A percentile compares a stretch with the other conserved stretches of the same genome.
phyloP scores from a whole-genome alignment of 1,139 yeast genomes.

The Saccharomyces hybrid region DNA sequence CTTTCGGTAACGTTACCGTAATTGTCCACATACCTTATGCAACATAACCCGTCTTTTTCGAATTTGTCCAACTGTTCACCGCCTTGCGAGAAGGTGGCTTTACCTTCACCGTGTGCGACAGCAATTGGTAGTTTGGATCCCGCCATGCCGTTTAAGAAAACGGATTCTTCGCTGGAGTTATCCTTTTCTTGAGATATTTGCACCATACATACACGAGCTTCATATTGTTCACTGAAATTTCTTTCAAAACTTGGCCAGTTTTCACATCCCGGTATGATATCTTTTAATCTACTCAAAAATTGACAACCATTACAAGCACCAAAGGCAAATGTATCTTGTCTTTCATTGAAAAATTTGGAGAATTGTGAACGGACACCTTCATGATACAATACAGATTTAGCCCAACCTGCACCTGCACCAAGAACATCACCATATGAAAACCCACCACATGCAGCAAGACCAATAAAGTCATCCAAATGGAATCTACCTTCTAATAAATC shows the following conservation, averaged over 20 bases:
- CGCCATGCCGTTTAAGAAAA: constrained; percentile 83
- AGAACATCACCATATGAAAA: constrained; percentile 98
- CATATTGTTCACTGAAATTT: constrained; percentile 89
- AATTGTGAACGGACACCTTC: constrained; percentile 72
- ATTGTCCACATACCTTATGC: constrained; percentile 80
- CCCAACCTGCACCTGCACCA: constrained; percentile 99
- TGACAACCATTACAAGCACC: constrained; percentile 99
- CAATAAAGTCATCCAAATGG: constrained; percentile 73
- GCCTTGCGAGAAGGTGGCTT: constrained; percentile 54
- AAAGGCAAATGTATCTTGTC: constrained; percentile 91
- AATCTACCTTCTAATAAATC: constrained; percentile 74
- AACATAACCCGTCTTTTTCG: constrained; percentile 46
- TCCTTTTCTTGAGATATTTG: constrained; percentile 56
- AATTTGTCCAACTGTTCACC: constrained; percentile 40
- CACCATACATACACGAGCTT: constrained; percentile 89
- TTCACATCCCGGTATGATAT: constrained; percentile 88
- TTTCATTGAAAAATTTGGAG: constrained; percentile 68
- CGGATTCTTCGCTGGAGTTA: constrained; percentile 41
- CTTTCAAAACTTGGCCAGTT: constrained; percentile 96
- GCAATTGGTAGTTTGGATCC: constrained; percentile 92
- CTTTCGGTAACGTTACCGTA: constrained; percentile 74
- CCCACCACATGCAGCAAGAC: constrained; percentile 98
- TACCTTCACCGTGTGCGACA: constrained; percentile 98
- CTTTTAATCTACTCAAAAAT: constrained; percentile 80
- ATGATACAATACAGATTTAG: constrained; percentile 89